Evolutionary conservation across 2,329 filamentous ascomycete genomes (phyloP).

Genomic region (Fusarium hostae): DNA sequence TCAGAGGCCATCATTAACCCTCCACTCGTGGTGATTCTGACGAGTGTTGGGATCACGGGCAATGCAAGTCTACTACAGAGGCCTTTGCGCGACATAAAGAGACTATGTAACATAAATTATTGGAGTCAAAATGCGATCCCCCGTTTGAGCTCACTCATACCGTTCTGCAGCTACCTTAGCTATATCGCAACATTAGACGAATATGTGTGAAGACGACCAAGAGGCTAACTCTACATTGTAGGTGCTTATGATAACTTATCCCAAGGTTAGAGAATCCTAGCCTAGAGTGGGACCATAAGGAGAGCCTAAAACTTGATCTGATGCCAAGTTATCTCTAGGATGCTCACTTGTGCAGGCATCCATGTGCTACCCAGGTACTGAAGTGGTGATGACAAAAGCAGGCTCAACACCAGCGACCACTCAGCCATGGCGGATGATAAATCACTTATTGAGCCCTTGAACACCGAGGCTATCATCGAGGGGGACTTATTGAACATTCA

Average conservation of each 20-base stretch:
- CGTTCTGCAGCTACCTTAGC: background rate
- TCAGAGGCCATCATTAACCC: background rate
- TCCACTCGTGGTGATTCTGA: background rate
- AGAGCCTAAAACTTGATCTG: background rate
- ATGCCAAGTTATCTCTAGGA: background rate
- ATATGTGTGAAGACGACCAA: background rate
- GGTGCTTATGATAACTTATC: background rate
- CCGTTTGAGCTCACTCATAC: background rate
- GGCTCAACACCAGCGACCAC: background rate
- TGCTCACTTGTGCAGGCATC: background rate
- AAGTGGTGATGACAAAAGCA: background rate
- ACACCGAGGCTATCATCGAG: background rate
- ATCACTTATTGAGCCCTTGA: background rate
- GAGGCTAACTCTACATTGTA: background rate
- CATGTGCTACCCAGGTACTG: too few species aligned
- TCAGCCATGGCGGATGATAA: background rate
- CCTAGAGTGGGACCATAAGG: background rate
- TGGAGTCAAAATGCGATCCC: background rate
- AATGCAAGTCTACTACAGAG: background rate
- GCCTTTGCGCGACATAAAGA: background rate
- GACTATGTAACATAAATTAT: background rate
- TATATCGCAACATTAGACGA: background rate
- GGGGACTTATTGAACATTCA: background rate
- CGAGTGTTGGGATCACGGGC: background rate
- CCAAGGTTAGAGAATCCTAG: background rate